phyloP scores from a whole-genome alignment of 352 stramenopile genomes.

The Pythium periplocum region DNA sequence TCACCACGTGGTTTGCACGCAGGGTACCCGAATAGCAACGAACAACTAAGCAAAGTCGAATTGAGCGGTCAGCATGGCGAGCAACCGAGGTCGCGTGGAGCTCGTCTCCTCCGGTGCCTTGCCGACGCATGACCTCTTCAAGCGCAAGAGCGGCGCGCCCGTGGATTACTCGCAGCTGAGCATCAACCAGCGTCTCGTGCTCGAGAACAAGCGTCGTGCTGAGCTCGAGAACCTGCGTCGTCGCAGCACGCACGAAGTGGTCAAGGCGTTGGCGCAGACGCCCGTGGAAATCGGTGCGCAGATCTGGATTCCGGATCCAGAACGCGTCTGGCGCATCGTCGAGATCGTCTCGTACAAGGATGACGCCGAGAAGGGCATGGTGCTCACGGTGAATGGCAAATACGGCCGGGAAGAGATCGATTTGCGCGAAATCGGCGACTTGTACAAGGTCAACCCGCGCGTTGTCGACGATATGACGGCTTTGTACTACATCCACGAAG shows the following conservation, averaged over 20 bases:
- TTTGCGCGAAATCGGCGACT: constrained; percentile 74
- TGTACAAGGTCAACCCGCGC: constrained; percentile 85
- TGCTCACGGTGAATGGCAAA: constrained; percentile 62
- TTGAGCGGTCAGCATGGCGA: neutral
- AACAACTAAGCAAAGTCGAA: no score
- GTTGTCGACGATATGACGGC: constrained; percentile 86
- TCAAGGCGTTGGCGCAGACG: constrained; percentile 53
- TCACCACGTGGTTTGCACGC: no score
- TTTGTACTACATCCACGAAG: constrained; percentile 88
- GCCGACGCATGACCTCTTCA: constrained; percentile 79
- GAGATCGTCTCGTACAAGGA: constrained; percentile 61
- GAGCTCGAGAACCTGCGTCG: constrained; percentile 48
- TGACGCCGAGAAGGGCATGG: constrained; percentile 56
- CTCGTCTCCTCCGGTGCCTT: constrained; percentile 61
- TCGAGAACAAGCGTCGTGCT: constrained; percentile 79
- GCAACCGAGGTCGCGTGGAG: constrained; percentile 30
- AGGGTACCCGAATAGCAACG: no score
- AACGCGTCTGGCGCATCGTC: constrained; percentile 80
- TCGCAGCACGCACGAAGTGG: constrained; percentile 68
- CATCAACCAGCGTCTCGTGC: constrained; percentile 76
- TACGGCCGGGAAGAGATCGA: constrained; percentile 74
- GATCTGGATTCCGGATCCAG: constrained; percentile 83
- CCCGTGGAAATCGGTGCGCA: constrained; percentile 74
- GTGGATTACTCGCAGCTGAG: constrained; percentile 61
- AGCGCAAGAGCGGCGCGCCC: constrained; percentile 42